phyloP scores from a whole-genome alignment of 2,329 filamentous ascomycete species.

The Monosporascus sp. region DNA sequence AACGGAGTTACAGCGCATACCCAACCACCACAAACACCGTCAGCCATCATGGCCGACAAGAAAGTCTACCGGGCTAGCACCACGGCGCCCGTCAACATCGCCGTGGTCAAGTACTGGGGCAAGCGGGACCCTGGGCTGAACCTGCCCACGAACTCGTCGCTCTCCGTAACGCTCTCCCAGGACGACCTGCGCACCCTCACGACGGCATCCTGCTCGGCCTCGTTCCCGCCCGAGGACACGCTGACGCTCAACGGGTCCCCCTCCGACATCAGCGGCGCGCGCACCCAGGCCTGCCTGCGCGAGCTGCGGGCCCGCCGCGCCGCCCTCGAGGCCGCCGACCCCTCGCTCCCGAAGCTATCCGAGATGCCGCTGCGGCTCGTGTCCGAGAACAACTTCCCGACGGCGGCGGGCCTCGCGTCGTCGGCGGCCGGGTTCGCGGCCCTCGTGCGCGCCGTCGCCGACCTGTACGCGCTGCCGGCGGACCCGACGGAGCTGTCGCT shows the following conservation, averaged over 20 bases:
- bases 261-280: constrained; percentile 80
- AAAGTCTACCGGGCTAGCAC: constrained; percentile 87
- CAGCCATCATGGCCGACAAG: constrained; percentile 37
- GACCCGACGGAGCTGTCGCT: constrained; percentile 77
- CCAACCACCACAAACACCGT: not conserved
- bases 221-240: constrained; percentile 61
- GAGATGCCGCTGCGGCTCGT: constrained; percentile 75
- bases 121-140: constrained; percentile 93
- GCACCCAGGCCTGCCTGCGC: constrained; percentile 91
- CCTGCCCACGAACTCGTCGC: constrained; percentile 94
- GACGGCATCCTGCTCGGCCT: constrained; percentile 80
- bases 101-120: constrained; percentile 99
- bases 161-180: constrained; percentile 94
- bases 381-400: constrained; percentile 98
- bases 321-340: constrained; percentile 65
- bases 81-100: constrained; percentile 96
- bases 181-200: constrained; percentile 91
- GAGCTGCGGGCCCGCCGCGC: constrained; percentile 75
- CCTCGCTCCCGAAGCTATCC: constrained; percentile 77
- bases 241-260: constrained; percentile 78
- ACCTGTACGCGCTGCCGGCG: constrained; percentile 82
- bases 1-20: not conserved
- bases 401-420: constrained; percentile 80
- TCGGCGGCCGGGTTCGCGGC: constrained; percentile 67
- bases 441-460: constrained; percentile 77